phyloP scores from a whole-genome alignment of 2,329 filamentous ascomycete species.

The Fusarium virguliforme region DNA sequence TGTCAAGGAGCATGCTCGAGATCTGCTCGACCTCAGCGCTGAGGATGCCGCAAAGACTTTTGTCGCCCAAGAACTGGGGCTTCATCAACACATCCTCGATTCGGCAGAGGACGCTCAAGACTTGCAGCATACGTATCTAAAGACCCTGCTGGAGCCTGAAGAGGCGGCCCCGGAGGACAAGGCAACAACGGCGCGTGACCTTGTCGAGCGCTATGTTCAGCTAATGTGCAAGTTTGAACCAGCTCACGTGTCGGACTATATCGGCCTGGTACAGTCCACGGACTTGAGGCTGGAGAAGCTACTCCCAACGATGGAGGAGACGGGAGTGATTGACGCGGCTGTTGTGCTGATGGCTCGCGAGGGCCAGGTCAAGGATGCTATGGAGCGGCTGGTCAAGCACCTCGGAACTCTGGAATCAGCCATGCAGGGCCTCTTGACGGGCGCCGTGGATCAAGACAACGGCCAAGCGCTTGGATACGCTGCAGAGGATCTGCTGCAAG shows the following conservation, averaged over 20 bases:
- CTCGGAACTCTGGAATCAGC: slow-evolving; percentile 85
- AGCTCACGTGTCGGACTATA: slow-evolving; percentile 86
- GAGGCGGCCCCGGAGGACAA: slow-evolving; percentile 56
- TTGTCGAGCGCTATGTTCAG: slow-evolving; percentile 88
- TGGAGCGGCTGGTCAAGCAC: slow-evolving; percentile 88
- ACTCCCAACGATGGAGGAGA: slow-evolving; percentile 89
- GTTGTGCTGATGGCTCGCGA: slow-evolving; percentile 92
- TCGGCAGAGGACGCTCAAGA: slow-evolving; percentile 73
- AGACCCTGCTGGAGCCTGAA: slow-evolving; percentile 79
- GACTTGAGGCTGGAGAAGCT: slow-evolving; percentile 86
- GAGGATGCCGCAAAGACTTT: slow-evolving; percentile 76
- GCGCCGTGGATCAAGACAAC: slow-evolving; percentile 70
- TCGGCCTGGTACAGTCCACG: slow-evolving; percentile 81
- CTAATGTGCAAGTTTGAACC: slow-evolving; percentile 92
- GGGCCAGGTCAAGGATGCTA: slow-evolving; percentile 85
- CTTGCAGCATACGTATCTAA: slow-evolving; percentile 83
- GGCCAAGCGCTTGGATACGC: slow-evolving; percentile 70
- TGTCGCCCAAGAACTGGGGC: slow-evolving; percentile 71
- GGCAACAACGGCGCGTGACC: slow-evolving; percentile 66
- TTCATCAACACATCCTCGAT: slow-evolving; percentile 78
- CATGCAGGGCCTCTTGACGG: slow-evolving; percentile 80
- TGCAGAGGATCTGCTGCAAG: slow-evolving; percentile 80
- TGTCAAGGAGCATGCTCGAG: slow-evolving; percentile 75
- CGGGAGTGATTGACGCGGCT: slow-evolving; percentile 91
- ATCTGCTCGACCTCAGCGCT: slow-evolving; percentile 79